Evolutionary conservation across 202 grass and related monocot genomes (phyloP), one percentile per base, ranked within the genome.

Genomic region (Hordeum pubiflorum): DNA sequence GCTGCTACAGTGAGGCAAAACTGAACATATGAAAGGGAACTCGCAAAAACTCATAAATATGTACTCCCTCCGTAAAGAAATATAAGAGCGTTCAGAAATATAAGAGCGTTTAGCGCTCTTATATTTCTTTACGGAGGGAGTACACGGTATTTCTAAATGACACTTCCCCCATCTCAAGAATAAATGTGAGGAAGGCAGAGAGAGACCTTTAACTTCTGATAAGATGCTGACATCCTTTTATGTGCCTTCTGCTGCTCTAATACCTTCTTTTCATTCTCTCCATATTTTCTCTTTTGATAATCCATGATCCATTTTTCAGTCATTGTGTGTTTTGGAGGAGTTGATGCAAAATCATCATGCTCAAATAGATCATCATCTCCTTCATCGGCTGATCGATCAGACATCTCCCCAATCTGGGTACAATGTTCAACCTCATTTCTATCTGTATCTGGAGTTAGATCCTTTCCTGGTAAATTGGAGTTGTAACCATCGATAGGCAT

Each of bases 281-380:
- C 83, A 80, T 85, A 81, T 91, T 82, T 96, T 81, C 87, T 89
- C 82, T 88, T 99, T 37, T 88, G 89, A 80, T 91, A 84, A 82
- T 99, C 89, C 39, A 95, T 68, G 26, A 93, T 84, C 90, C 96
- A 99, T 89, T 96, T 99, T 73, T 99, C 96, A 33, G 84, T 90
- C 41, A 92, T 90, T 38, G 90, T 96, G 62, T 88, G 93, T 67
- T 93, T 96, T 18, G 96, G 90, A 78, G 90, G 92, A 73, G 96
- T 91, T 69, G 85, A 64, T 17, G 62, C 59, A 56, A 93, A 82
- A 86, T 89, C 93, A 86, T 88, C 87, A 40, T 84, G 79, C 74
- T 89, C 89, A 2, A 80, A 89, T 32, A 86, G 54, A 74, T 89
- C 82, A 15, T 83, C 89, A 14, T 91, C 87, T 78, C 86, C 87